Evolutionary conservation across 148 eudicot genomes (phyloP), one percentile per base, ranked within the genome.

Genomic region (Beta vulgaris): DNA sequence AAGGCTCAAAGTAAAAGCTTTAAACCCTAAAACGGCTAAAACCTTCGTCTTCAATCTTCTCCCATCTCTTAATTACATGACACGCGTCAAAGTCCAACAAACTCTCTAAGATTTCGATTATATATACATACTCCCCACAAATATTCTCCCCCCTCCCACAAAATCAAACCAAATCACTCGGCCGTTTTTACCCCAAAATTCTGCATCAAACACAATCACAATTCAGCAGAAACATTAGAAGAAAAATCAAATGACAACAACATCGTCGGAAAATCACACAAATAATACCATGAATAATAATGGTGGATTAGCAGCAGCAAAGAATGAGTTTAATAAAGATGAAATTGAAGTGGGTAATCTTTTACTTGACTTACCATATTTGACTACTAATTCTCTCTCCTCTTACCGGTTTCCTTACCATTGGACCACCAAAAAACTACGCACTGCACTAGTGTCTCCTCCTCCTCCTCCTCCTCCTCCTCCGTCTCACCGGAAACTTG

Each of bases 371-470:
- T 51, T 78, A 19, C 71, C 71, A 5, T 62, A 42, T 21, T 55
- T 28, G 10, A 5, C 72, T 1, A 46, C 72, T 3, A 26, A 55
- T 23, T 55, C 54, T 10, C 8, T 55, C 1, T 10, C 55, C 21
- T 0, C 18, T 15, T 67, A 26, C 43, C 39, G 44, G 12, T 74
- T 74, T 34, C 8, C 34, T 12, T 39, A 37, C 19, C 5, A 66
- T 10, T 78, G 81, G 81, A 67, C 32, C 1, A 14, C 73, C 6
- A 78, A 65, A 48, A 68, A 39, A 31, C 39, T 44, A 55, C 51
- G 77, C 44, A 37, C 81, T 29, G 66, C 42, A 7, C 35, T 54
- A 1, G 65, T 63, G 37, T 21, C 49, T 3, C 74, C 73, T 23
- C 35, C 73, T 7, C 42, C 69, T 18, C 48, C 44, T 7, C 57